Conservation (phyloP, 176 grass and related monocot genomes). For the Aegilops speltoides region DNA sequence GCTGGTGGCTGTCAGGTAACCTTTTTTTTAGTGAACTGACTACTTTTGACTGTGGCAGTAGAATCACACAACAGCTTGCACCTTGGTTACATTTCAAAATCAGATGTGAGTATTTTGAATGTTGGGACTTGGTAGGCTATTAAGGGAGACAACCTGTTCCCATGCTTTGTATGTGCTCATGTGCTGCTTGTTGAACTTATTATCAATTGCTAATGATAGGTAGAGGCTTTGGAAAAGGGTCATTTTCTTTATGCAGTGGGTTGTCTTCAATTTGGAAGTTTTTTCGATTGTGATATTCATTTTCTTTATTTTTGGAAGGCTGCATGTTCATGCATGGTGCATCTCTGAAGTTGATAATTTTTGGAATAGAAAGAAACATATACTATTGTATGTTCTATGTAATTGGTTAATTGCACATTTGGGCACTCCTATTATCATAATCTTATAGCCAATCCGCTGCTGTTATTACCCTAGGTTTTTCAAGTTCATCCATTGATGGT, state of each 20-base stretch:
- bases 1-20: slow-evolving; percentile 79
- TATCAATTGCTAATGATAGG: neutral
- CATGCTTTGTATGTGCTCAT: neutral
- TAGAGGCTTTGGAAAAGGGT: neutral
- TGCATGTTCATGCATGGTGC: neutral
- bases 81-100: slow-evolving; percentile 19
- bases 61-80: neutral
- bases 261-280: neutral
- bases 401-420: neutral
- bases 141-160: no score
- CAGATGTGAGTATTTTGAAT: neutral
- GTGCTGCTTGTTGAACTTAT: neutral
- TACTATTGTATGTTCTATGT: slow-evolving; percentile 4
- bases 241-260: neutral
- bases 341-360: slow-evolving; percentile 1
- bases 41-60: neutral
- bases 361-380: neutral
- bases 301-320: neutral
- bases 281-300: neutral
- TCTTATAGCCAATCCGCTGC: neutral
- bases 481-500: neutral
- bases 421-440: neutral
- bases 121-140: neutral
- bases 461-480: neutral
- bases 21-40: neutral